Conservation (phyloP, 305 asterid species). For the Solanum hybrid region DNA sequence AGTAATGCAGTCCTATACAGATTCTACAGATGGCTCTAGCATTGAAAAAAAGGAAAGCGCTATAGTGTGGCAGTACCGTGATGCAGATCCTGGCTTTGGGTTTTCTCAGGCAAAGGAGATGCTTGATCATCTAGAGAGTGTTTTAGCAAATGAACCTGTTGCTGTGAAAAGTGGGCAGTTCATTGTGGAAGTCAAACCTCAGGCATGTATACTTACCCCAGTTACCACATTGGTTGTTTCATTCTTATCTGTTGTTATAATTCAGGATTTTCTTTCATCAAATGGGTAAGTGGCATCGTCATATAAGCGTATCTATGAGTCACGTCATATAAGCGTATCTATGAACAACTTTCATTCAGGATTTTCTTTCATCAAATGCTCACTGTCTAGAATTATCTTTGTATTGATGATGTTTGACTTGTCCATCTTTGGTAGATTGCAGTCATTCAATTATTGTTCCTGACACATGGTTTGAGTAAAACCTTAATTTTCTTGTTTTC, state of each 20-base stretch:
- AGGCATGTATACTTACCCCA: slow-evolving; percentile 18
- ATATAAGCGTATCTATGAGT: too few relatives aligned
- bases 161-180: slow-evolving; percentile 24
- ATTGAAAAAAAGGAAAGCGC: slow-evolving; percentile 27
- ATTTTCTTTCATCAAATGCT: too few relatives aligned
- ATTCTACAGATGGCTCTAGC: slow-evolving; percentile 25
- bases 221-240: background rate
- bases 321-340: too few relatives aligned
- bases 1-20: slow-evolving; percentile 18
- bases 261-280: background rate
- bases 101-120: slow-evolving; percentile 26
- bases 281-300: background rate
- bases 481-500: background rate
- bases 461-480: background rate
- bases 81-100: slow-evolving; percentile 25
- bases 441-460: background rate
- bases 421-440: background rate
- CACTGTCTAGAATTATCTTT: background rate
- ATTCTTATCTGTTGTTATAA: background rate
- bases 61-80: slow-evolving; percentile 27
- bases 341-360: too few relatives aligned
- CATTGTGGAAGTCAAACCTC: slow-evolving; percentile 30
- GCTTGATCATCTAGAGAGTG: slow-evolving; percentile 26
- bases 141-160: slow-evolving; percentile 26
- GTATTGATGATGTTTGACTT: background rate